These are phyloP conservation scores for Parathielavia appendiculata DNA, from an alignment of 495 filamentous ascomycete species.

Conservation along the genomic window DNA sequence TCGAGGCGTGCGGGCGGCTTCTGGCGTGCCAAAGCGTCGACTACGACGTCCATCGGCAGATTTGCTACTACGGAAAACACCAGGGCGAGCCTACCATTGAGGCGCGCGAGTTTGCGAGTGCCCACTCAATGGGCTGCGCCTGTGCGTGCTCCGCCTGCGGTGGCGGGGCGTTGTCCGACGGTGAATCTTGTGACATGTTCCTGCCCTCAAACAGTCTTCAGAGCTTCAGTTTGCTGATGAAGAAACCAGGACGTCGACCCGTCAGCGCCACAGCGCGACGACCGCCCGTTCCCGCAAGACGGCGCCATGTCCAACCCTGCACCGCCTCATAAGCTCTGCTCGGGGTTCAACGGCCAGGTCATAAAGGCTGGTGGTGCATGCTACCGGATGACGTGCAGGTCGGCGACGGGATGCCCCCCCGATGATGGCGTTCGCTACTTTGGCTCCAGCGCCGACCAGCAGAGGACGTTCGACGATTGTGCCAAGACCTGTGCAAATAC, in stretches of 20 bases:
- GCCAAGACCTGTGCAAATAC: background rate
- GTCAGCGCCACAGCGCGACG: background rate
- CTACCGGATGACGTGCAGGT: background rate
- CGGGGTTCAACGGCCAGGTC: background rate
- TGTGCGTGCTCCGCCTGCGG: slow-evolving; percentile 1
- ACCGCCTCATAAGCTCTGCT: background rate
- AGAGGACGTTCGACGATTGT: slow-evolving; percentile 1
- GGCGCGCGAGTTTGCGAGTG: background rate
- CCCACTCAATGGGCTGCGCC: slow-evolving; percentile 5
- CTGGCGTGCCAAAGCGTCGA: slow-evolving; percentile 8
- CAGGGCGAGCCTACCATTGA: slow-evolving; percentile 6
- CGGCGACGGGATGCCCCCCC: background rate
- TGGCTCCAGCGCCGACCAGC: background rate
- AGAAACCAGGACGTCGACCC: slow-evolving; percentile 1
- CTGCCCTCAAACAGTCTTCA: background rate
- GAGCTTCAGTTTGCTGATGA: background rate
- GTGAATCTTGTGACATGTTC: background rate
- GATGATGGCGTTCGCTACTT: background rate
- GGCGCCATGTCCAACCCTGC: background rate
- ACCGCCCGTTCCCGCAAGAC: slow-evolving; percentile 5
- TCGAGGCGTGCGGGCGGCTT: slow-evolving; percentile 4
- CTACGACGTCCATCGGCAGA: slow-evolving; percentile 1
- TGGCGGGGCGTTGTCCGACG: slow-evolving; percentile 3
- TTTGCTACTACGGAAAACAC: slow-evolving; percentile 9
- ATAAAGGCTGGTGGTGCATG: background rate